Evolutionary conservation across 331 rosid species (phyloP), one percentile per base, ranked within the genome.

Genomic region (Erythrophleum ivorense): DNA sequence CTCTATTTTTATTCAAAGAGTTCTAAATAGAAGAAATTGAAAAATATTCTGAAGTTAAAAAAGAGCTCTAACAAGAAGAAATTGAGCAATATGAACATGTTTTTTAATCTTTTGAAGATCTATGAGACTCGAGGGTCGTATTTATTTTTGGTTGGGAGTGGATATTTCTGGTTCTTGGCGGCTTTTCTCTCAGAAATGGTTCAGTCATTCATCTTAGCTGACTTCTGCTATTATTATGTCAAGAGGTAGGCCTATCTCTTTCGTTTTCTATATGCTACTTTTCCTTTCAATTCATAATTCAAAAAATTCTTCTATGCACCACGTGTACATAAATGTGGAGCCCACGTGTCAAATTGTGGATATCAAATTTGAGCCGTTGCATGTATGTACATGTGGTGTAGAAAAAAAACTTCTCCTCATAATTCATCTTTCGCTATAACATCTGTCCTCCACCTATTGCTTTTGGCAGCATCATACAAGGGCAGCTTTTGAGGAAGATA

Each of bases 211-310:
- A 90, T 95, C 84, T 83, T 95, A 78, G 89, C 94, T 0, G 98
- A 95, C 81, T 95, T 95, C 58, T 93, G 97, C 52, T 95, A 89
- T 88, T 95, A 90, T 80, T 95, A 95, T 79, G 64, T 87, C 3
- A 89, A 91, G 82, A 89, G 98, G 97, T 92, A 80, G 3, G 46
- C 2, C 9, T 41, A 34, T 11, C 34, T 50, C 7, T 48, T 11
- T 8, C 34, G 21, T 11, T 31, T 12, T 10, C 1, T 19, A 0
- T 7, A 7, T 21, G n/a, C 7, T 53, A 2, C 1, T 21, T 58
- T 11, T 12, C n/a, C 2, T 12, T 11, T 10, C 50, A 46, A 7
- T 43, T 43, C 46, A 43, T 43, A 43, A 5, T 7, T 43, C 9
- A 7, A 43, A 6, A 43, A 43, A 43, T 4, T 36, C 40, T 36